Conservation (phyloP, 495 filamentous ascomycete species). For the Penicillium chermesinum region DNA sequence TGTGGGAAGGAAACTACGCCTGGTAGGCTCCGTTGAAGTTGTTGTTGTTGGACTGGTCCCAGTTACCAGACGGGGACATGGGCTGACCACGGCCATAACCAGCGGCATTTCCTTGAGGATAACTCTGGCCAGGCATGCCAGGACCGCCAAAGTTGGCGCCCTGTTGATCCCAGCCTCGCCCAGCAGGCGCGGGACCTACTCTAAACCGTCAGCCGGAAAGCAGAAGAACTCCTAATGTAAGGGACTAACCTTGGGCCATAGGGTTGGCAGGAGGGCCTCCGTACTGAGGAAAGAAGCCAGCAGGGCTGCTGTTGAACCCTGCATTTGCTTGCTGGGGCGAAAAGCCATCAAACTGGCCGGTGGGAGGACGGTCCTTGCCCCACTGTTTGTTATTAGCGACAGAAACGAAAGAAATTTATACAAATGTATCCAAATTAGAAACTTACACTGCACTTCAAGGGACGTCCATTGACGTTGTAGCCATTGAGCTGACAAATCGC, state of each 20-base stretch:
- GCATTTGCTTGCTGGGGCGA: slow-evolving; percentile 61
- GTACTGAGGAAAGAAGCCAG: slow-evolving; percentile 94
- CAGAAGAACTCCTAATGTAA: slow-evolving; percentile 10
- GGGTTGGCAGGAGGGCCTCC: slow-evolving; percentile 55
- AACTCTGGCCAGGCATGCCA: slow-evolving; percentile 54
- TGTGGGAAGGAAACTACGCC: slow-evolving; percentile 33
- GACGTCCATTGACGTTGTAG: slow-evolving; percentile 95
- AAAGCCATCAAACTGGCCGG: slow-evolving; percentile 74
- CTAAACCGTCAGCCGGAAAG: slow-evolving; percentile 19
- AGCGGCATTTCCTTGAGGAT: slow-evolving; percentile 61
- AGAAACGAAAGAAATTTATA: not conserved
- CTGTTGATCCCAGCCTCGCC: slow-evolving; percentile 61
- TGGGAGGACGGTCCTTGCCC: slow-evolving; percentile 97
- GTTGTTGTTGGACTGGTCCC: slow-evolving; percentile 57
- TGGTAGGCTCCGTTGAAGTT: slow-evolving; percentile 54
- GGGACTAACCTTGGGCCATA: slow-evolving; percentile 61
- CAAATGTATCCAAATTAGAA: slow-evolving; percentile 1
- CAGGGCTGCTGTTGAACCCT: slow-evolving; percentile 65
- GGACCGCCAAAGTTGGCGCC: slow-evolving; percentile 53
- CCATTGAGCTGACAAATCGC: slow-evolving; percentile 96
- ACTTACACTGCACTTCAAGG: slow-evolving; percentile 95
- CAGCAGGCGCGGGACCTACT: slow-evolving; percentile 54
- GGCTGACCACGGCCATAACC: slow-evolving; percentile 81
- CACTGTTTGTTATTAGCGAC: slow-evolving; percentile 56
- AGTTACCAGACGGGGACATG: slow-evolving; percentile 62